Evolutionary conservation across 495 filamentous ascomycete genomes (phyloP).

Genomic region (Penicillium malachiteum): DNA sequence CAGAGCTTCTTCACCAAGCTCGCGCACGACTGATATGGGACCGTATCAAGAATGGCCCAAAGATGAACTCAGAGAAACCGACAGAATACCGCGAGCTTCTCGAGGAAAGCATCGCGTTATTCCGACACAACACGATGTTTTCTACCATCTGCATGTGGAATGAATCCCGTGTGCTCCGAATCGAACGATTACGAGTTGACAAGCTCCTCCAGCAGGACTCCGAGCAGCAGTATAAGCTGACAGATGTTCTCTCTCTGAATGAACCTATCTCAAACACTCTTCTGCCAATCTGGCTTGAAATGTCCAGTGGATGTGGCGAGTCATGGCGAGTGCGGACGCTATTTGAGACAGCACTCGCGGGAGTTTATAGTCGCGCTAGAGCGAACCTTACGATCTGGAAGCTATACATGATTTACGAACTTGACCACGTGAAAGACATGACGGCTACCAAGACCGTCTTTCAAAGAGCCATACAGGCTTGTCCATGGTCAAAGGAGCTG

Average conservation of each 20-base stretch:
- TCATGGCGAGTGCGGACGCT: slow-evolving; percentile 59
- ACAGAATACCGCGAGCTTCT: slow-evolving; percentile 60
- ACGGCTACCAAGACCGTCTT: slow-evolving; percentile 48
- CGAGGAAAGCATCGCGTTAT: slow-evolving; percentile 54
- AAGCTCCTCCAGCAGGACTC: not conserved
- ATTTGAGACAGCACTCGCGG: slow-evolving; percentile 67
- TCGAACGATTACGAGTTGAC: slow-evolving; percentile 66
- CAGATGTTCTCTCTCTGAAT: not conserved
- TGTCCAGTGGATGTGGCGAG: slow-evolving; percentile 48
- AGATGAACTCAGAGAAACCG: slow-evolving; percentile 58
- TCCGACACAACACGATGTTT: slow-evolving; percentile 78
- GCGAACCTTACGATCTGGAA: slow-evolving; percentile 61
- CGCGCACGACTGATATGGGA: slow-evolving; percentile 66
- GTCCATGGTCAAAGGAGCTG: slow-evolving; percentile 75
- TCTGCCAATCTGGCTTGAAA: slow-evolving; percentile 68
- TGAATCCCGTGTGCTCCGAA: slow-evolving; percentile 63
- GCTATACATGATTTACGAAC: slow-evolving; percentile 61
- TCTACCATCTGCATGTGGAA: slow-evolving; percentile 70
- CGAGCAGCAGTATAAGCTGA: not conserved
- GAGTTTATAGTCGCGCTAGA: slow-evolving; percentile 34
- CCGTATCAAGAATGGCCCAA: slow-evolving; percentile 50
- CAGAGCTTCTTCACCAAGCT: slow-evolving; percentile 64
- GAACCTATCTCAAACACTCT: slow-evolving; percentile 51
- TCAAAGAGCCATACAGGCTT: slow-evolving; percentile 53
- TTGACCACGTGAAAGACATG: slow-evolving; percentile 30